A percentile compares a stretch with the other conserved stretches of the same genome.
Evolutionary conservation across 192 early-diverging fungal species (phyloP).

Genomic region (Coemansia sp.): DNA sequence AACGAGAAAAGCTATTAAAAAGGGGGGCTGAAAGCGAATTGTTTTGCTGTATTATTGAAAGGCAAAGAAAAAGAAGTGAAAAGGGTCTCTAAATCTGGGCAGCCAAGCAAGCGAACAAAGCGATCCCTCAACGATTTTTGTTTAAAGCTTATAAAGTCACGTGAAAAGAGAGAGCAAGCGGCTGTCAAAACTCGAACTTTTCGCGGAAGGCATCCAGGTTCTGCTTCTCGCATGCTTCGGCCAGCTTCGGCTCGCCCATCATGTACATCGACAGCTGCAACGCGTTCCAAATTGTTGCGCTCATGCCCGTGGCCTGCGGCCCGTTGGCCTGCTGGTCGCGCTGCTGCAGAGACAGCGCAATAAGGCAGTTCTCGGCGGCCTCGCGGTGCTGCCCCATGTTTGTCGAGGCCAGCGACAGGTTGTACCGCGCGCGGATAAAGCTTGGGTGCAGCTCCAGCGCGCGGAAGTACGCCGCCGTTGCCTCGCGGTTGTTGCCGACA

Average conservation of each 20-base stretch:
- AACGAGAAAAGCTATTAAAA: neutral
- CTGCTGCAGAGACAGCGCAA: constrained; percentile 81
- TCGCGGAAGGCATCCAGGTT: constrained; percentile 77
- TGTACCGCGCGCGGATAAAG: constrained; percentile 95
- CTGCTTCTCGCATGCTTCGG: constrained; percentile 69
- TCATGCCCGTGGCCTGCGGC: constrained; percentile 55
- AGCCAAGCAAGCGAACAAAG: neutral
- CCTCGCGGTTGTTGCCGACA: constrained; percentile 64
- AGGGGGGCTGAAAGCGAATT: no score
- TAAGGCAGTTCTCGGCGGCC: constrained; percentile 88
- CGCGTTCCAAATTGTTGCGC: constrained; percentile 79
- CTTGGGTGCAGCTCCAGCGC: constrained; percentile 93
- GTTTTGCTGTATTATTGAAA: no score
- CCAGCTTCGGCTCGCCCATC: constrained; percentile 79
- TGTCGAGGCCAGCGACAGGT: constrained; percentile 89
- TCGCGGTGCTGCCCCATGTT: constrained; percentile 84
- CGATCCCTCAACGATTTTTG: neutral
- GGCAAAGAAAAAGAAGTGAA: neutral
- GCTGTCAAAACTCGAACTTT: constrained; percentile 78
- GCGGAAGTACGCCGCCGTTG: constrained; percentile 90
- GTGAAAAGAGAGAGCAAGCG: neutral
- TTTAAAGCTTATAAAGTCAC: neutral
- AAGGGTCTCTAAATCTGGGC: neutral
- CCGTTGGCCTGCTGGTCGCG: constrained; percentile 52
- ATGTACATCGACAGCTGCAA: constrained; percentile 71